Evolutionary conservation across 2,329 filamentous ascomycete genomes (phyloP), one percentile per base, ranked within the genome.

Genomic region (Fusarium haematococcum): DNA sequence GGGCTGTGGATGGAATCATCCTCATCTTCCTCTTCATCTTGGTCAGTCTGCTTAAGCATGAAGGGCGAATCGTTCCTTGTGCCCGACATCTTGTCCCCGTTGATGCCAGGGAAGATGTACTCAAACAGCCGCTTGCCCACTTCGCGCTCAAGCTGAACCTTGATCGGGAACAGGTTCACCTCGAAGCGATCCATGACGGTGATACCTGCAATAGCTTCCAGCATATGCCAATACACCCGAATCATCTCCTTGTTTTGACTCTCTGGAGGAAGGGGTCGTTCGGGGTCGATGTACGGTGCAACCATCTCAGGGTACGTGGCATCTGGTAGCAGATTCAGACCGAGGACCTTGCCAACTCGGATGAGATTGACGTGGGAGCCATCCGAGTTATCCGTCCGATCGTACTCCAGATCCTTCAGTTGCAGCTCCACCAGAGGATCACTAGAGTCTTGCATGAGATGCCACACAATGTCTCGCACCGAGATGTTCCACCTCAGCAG

Each of bases 161-260:
- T 97, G 81, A 99, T 90, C 0, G 97, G 97, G 81, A 97, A 95
- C 23, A 99, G 86, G 65, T 95, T 95, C 65, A 99, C 94, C 82
- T 98, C 95, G 79, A 99, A 99, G 78, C 97, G 94, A 77, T 98
- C 96, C 87, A 99, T 94, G 35, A 99, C 95, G 1, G 96, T 95
- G 71, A 99, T 99, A 58, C 97, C 97, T 41, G 96, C 97, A 81
- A 99, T 98, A 9, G 97, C 95, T 84, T 99, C 97, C 6, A 99
- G 88, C 95, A 98, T 98, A 81, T 98, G 92, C 95, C 97, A 99
- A 81, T 97, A 97, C 14, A 99, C 94, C 37, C 93, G 91, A 61
- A 99, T 89, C 93, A 98, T 98, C 79, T 95, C 94, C 54, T 89
- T 88, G 70, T 93, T 91, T 35, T 88, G 82, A 18, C 86, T 57